Percentiles rank a stretch among this genome's conserved stretches.
Conservation (phyloP, 257 asterid species). For the Salvia rosmarinus region DNA sequence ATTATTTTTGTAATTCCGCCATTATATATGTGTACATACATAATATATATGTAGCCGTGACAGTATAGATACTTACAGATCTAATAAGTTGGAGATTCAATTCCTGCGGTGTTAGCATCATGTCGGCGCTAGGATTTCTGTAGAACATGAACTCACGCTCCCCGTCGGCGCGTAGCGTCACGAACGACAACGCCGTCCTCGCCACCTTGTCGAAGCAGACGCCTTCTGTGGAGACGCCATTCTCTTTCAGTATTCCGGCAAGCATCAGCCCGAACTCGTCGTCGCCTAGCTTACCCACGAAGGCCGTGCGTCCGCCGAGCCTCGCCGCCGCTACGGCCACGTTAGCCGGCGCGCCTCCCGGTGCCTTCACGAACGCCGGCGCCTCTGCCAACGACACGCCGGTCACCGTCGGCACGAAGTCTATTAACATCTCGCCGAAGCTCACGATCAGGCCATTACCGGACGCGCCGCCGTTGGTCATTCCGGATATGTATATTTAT, state of each 20-base stretch:
- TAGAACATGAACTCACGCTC: slow-evolving; percentile 86
- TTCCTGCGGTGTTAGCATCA: slow-evolving; percentile 65
- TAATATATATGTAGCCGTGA: too few relatives aligned
- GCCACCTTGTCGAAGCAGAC: slow-evolving; percentile 61
- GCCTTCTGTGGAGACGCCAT: slow-evolving; percentile 61
- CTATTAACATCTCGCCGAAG: slow-evolving; percentile 79
- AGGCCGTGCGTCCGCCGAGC: slow-evolving; percentile 66
- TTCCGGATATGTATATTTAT: background rate
- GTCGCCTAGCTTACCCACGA: slow-evolving; percentile 64
- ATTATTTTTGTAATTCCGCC: too few relatives aligned
- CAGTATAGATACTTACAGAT: slow-evolving; percentile 53
- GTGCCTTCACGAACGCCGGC: slow-evolving; percentile 70
- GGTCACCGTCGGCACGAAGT: slow-evolving; percentile 77
- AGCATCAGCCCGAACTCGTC: slow-evolving; percentile 70
- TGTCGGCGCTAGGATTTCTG: slow-evolving; percentile 81
- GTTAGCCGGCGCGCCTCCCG: slow-evolving; percentile 89
- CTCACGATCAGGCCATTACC: slow-evolving; percentile 24
- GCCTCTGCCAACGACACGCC: slow-evolving; percentile 80
- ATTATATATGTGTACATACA: too few relatives aligned
- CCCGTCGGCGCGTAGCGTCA: slow-evolving; percentile 76
- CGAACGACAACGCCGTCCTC: slow-evolving; percentile 71
- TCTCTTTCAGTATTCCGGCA: slow-evolving; percentile 61
- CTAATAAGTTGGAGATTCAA: slow-evolving; percentile 68
- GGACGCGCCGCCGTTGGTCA: background rate
- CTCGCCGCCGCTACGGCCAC: slow-evolving; percentile 75